Conservation (phyloP, 2,329 filamentous ascomycete genomes). For the Penicillium oxalicum region DNA sequence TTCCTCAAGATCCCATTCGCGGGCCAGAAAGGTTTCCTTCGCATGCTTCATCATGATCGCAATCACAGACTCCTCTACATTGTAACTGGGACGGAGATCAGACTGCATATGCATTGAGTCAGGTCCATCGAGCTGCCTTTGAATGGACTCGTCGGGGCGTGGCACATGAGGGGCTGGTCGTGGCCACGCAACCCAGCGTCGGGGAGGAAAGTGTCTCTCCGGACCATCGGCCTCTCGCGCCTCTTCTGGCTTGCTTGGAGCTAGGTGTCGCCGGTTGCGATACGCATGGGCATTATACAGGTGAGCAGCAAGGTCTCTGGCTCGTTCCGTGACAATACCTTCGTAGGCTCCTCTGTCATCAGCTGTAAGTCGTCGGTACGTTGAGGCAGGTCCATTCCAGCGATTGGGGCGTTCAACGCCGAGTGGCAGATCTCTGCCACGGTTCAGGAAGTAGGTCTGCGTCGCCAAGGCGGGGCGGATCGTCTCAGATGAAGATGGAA, state of each 20-base stretch:
- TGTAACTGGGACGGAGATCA: constrained; percentile 49
- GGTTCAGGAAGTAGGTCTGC: constrained; percentile 15
- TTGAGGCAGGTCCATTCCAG: constrained; percentile 51
- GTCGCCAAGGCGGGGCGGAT: background rate
- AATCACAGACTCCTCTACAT: constrained; percentile 64
- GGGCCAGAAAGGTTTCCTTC: constrained; percentile 55
- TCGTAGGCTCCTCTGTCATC: constrained; percentile 67
- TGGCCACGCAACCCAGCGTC: constrained; percentile 81
- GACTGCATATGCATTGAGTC: constrained; percentile 48
- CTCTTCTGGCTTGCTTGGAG: constrained; percentile 8
- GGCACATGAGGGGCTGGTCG: constrained; percentile 59
- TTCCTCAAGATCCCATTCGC: constrained; percentile 30
- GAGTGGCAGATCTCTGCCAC: constrained; percentile 16
- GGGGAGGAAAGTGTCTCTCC: constrained; percentile 42
- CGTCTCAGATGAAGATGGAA: background rate
- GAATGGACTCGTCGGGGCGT: constrained; percentile 46
- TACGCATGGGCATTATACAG: constrained; percentile 72
- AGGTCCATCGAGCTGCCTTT: constrained; percentile 45
- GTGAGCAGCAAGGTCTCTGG: constrained; percentile 66
- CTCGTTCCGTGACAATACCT: constrained; percentile 58
- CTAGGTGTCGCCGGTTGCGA: constrained; percentile 44
- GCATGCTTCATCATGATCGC: constrained; percentile 61
- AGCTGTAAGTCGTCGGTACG: constrained; percentile 82
- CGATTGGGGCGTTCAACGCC: constrained; percentile 52
- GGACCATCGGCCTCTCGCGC: constrained; percentile 8